phyloP scores from a whole-genome alignment of 2,329 filamentous ascomycete genomes.

The Aspergillus terreus region DNA sequence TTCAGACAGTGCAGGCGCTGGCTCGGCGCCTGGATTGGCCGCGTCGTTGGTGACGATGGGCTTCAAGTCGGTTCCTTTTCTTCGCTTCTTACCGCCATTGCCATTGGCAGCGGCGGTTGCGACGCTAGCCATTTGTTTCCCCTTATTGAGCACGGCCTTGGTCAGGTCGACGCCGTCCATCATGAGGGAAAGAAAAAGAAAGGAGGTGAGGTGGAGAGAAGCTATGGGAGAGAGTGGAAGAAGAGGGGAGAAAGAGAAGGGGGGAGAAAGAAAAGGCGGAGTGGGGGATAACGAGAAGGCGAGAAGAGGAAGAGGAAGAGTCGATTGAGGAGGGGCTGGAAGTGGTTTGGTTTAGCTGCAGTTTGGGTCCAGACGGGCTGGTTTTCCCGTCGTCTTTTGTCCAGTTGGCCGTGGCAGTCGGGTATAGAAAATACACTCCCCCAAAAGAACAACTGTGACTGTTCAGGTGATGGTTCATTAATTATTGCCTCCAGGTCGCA shows the following conservation, averaged over 20 bases:
- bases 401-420: too few relatives aligned
- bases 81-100: conserved; percentile 61
- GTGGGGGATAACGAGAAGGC: conserved; percentile 3
- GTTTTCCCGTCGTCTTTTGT: too few relatives aligned
- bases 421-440: not conserved
- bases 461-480: not conserved
- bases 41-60: conserved; percentile 64
- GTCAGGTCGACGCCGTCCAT: conserved; percentile 65
- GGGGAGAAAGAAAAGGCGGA: conserved; percentile 2
- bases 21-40: conserved; percentile 41
- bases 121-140: conserved; percentile 58
- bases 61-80: conserved; percentile 62
- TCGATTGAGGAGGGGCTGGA: conserved; percentile 2
- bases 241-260: conserved; percentile 3
- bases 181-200: conserved; percentile 20
- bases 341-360: conserved; percentile 1
- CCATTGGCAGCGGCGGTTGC: conserved; percentile 48
- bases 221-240: not conserved
- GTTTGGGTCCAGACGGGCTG: not conserved
- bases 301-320: conserved; percentile 1
- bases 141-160: conserved; percentile 63
- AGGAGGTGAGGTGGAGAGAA: not conserved
- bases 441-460: not conserved
- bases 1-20: conserved; percentile 42
- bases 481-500: not conserved